Base-by-base conservation (phyloP, 208 protist genomes). In the Wallacemonas sp. region DNA sequence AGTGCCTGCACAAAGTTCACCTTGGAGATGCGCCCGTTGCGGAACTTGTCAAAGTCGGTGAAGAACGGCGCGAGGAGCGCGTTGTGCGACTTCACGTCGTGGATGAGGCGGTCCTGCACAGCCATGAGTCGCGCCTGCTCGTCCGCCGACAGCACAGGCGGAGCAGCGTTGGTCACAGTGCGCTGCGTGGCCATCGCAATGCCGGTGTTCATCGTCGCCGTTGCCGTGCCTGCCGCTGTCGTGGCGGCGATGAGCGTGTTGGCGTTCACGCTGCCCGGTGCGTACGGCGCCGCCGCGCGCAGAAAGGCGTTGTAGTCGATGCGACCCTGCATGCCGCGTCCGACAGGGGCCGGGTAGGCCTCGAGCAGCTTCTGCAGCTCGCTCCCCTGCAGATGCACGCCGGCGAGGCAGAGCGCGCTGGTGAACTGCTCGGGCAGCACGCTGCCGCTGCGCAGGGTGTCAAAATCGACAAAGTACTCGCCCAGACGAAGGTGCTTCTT, bases 1-100 rank as follows among this genome's bases (percentile, higher is more conserved):
- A 89, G 76, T 4, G 86, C 86, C 71, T 87, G 83, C 38, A 74
- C 59, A 61, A 92, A 93, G 70, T 88, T 79, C 32, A 28, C 57
- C 16, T 61, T 65, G 1, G 83, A 76, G 55, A 97, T 91, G 52
- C 82, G 77, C 25, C 89, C 92, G 29, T 74, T 76, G 66, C 87
- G 72, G 61, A 84, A 76, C 32, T 71, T 74, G 67, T 97, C 92
- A 68, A 93, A 96, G 57, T 97, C 92, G 0, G 84, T 61, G 65
- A 97, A 97, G 63, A 96, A 94, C 11, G 90, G 88, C 33, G 77
- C 67, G 45, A 96, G 75, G 18, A 95, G 78, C 7, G 90, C 82
- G 46, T 82, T 74, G 72, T 84, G 83, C n/a, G 83, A 55, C 1
- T 26, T n/a, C 7, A 91, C 74, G 61, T 90, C 79, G 65, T 92